Percentiles rank a stretch among this genome's conserved stretches.
phyloP scores from a whole-genome alignment of 257 asterid species.

The Nicotiana tabacum region DNA sequence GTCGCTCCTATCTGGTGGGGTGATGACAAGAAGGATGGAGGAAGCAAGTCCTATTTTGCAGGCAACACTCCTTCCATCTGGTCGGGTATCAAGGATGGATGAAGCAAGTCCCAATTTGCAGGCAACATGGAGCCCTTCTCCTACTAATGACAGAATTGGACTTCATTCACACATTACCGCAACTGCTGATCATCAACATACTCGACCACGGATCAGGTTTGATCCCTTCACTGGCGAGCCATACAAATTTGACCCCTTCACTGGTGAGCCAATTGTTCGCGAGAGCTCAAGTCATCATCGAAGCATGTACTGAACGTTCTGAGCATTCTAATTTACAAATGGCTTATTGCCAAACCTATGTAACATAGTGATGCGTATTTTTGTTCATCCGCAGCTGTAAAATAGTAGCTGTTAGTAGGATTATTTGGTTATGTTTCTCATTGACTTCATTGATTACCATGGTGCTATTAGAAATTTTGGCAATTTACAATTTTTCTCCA shows the following conservation, averaged over 20 bases:
- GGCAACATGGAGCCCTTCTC: conserved; percentile 28
- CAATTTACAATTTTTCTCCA: background rate
- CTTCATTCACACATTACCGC: conserved; percentile 16
- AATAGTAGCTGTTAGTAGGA: background rate
- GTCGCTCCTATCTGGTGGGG: conserved; percentile 1
- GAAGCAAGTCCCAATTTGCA: conserved; percentile 27
- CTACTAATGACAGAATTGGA: conserved; percentile 30
- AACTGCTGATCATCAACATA: conserved; percentile 24
- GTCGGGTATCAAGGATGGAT: conserved; percentile 7
- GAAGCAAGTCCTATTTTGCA: conserved; percentile 7
- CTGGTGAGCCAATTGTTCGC: conserved; percentile 75
- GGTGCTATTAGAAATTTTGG: background rate
- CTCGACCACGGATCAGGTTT: conserved; percentile 59
- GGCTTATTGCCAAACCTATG: background rate
- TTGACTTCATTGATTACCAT: background rate
- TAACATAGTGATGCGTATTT: background rate
- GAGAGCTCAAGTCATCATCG: conserved; percentile 19
- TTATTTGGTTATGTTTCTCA: background rate
- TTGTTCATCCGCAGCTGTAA: background rate
- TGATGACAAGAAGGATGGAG: background rate
- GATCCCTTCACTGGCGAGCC: conserved; percentile 89
- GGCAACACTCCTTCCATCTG: background rate
- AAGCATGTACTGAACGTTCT: background rate
- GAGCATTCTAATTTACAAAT: background rate
- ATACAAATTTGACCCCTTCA: conserved; percentile 88